Percentiles rank a stretch among this genome's conserved stretches.
Conservation (phyloP, 495 filamentous ascomycete genomes). For the Achaetomiella virescens region DNA sequence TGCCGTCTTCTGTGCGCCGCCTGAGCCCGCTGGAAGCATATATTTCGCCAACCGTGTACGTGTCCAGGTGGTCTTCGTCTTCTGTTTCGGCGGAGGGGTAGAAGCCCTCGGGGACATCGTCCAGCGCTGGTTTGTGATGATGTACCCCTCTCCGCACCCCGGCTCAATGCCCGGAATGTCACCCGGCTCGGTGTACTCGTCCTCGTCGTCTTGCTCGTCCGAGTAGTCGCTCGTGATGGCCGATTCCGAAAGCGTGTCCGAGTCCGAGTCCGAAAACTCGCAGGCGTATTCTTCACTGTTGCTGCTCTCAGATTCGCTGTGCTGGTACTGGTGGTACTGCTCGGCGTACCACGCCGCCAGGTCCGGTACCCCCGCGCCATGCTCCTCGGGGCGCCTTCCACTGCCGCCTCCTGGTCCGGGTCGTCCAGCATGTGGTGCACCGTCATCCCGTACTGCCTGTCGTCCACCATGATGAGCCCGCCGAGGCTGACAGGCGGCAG, state of each 20-base stretch:
- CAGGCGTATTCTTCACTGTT: constrained; percentile 37
- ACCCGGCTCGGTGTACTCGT: constrained; percentile 54
- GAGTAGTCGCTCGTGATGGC: constrained; percentile 42
- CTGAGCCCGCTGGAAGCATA: constrained; percentile 86
- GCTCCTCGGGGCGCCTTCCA: constrained; percentile 19
- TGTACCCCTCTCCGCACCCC: constrained; percentile 62
- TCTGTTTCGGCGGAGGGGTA: constrained; percentile 51
- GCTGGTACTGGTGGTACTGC: constrained; percentile 25
- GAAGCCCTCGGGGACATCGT: constrained; percentile 77
- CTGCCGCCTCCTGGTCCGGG: constrained; percentile 53
- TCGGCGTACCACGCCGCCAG: constrained; percentile 30
- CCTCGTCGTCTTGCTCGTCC: constrained; percentile 37
- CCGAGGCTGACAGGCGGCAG: constrained; percentile 86
- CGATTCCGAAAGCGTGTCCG: constrained; percentile 40
- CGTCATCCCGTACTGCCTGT: constrained; percentile 80
- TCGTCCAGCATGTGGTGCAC: constrained; percentile 94
- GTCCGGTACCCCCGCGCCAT: constrained; percentile 22
- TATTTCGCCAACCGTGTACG: constrained; percentile 71
- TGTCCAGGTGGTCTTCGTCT: constrained; percentile 61
- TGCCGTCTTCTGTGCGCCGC: constrained; percentile 52
- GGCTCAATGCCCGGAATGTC: constrained; percentile 78
- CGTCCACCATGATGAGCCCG: constrained; percentile 77
- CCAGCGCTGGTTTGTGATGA: constrained; percentile 84
- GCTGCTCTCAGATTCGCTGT: constrained; percentile 35
- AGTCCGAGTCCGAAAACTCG: constrained; percentile 53